Base-by-base conservation (phyloP, 345 rosid genomes). In the Corymbia maculata region DNA sequence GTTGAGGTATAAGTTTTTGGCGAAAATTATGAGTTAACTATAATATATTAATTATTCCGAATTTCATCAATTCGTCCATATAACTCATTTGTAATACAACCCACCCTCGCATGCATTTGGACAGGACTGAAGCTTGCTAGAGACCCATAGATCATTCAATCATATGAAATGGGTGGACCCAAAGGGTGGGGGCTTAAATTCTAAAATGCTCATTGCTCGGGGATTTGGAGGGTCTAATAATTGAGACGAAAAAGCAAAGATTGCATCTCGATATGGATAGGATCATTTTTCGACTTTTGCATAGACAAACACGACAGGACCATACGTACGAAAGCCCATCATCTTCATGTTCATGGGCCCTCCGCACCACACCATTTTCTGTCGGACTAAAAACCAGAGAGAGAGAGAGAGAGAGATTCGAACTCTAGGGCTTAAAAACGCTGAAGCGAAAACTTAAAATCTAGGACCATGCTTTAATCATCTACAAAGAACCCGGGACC, bases 1-100 rank as follows among this genome's bases (percentile, higher is more conserved):
- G 19, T 64, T 3, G 10, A 16, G 5, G n/a, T 19, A 6, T n/a
- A n/a, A 7, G 42, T n/a, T 14, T 12, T n/a, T 14, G 3, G 5
- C 5, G 2, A n/a, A 64, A 14, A 6, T n/a, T 64, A 61, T 61
- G 68, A 61, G 8, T 5, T 61, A 12, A 26, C 4, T 61, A 12
- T n/a, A 0, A 13, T 1, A 14, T 14, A n/a, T 64, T 64, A 0
- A 4, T 64, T n/a, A 19, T 1, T n/a, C 19, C 13, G n/a, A 19
- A n/a, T 1, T 5, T 64, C 4, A 6, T 1, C 8, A 4, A 64
- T 64, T n/a, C 7, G 42, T 36, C 42, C 42, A 36, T 36, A 36
- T 36, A 36, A 36, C 3, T 36, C 42, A 36, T 36, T n/a, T 64
- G 36, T 64, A n/a, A n/a, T 9, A 13, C 32, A n/a, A 64, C 6